A percentile compares a stretch with the other conserved stretches of the same genome.
Conservation (phyloP, 78 protist species). For the Dictyostelium brefeldianum region DNA sequence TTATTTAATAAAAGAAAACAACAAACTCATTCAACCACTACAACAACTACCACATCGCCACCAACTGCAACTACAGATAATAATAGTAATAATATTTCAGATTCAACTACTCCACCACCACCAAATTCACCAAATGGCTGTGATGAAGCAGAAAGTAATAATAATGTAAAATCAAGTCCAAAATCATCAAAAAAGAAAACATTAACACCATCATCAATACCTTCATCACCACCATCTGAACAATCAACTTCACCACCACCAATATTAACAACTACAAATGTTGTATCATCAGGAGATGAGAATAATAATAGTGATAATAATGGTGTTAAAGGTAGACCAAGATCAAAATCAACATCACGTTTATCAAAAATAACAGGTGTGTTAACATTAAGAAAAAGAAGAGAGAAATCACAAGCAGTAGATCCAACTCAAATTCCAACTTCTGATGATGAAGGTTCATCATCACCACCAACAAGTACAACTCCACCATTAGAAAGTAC, state of each 20-base stretch:
- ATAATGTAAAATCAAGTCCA: not conserved
- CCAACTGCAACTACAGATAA: not conserved
- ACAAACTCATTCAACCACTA: not conserved
- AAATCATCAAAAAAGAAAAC: not conserved
- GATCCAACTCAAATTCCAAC: not conserved
- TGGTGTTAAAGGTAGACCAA: not conserved
- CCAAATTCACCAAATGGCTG: not conserved
- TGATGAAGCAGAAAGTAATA: not conserved
- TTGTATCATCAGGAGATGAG: not conserved
- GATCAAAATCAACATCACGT: constrained; percentile 58
- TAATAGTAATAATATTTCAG: not conserved
- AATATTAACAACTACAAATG: not conserved
- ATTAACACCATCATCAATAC: not conserved
- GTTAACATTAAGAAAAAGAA: constrained; percentile 49
- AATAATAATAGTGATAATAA: not conserved
- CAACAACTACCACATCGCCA: not conserved
- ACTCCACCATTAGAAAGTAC: not conserved
- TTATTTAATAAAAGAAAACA: constrained; percentile 15
- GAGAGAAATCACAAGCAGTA: not conserved
- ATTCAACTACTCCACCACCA: not conserved
- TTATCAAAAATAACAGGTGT: constrained; percentile 48
- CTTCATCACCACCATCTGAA: not conserved
- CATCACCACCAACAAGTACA: not conserved
- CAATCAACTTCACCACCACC: not conserved
- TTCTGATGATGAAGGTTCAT: not conserved